A percentile compares a stretch with the other conserved stretches of the same genome.
These are phyloP conservation scores for Helotiales sp. DNA, from an alignment of 2,329 filamentous ascomycete genomes.

Conservation along the genomic window DNA sequence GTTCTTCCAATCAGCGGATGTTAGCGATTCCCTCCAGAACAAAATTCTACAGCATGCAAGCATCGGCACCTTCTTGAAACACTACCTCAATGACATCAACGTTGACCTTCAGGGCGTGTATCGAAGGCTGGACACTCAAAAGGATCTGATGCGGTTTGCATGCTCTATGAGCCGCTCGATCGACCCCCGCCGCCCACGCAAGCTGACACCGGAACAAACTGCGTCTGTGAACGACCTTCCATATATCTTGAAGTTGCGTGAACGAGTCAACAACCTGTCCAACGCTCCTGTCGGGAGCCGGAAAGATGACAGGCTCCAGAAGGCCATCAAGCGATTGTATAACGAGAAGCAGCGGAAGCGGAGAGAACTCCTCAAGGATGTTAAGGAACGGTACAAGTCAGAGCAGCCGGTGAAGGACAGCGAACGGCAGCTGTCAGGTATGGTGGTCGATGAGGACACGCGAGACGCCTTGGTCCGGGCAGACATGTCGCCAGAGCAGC, in stretches of 20 bases:
- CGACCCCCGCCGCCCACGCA: background rate
- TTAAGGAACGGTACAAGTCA: conserved; percentile 3
- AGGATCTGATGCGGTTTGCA: background rate
- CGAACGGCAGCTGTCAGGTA: background rate
- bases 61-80: no score
- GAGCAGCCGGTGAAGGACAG: background rate
- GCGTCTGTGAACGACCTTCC: background rate
- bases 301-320: background rate
- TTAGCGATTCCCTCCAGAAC: background rate
- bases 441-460: background rate
- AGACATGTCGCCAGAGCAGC: background rate
- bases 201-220: background rate
- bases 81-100: conserved; percentile 1
- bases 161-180: background rate
- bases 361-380: background rate
- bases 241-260: background rate
- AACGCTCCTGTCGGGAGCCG: background rate
- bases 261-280: background rate
- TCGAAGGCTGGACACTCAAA: background rate
- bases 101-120: background rate
- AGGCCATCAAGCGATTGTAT: background rate
- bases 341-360: no score
- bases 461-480: background rate
- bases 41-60: background rate
- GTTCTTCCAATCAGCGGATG: background rate